Percentiles rank a stretch among this genome's conserved stretches.
Conservation (phyloP, 495 filamentous ascomycete species). For the Podospora sp. region DNA sequence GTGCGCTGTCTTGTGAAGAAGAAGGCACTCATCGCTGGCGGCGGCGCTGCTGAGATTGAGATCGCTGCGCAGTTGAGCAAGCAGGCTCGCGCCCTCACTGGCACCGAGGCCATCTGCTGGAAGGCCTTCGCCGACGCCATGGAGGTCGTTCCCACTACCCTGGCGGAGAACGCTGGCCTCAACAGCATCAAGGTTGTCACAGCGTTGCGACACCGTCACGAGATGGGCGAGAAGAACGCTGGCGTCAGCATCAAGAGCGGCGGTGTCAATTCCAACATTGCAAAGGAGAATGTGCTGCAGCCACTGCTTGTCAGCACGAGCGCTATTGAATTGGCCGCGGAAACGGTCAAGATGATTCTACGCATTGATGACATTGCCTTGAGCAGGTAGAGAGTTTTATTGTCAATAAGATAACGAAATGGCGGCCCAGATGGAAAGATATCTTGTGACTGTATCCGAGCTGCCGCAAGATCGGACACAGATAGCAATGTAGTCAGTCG, state of each 20-base stretch:
- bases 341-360: constrained; percentile 98
- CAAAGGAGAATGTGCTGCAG: constrained; percentile 96
- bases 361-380: constrained; percentile 92
- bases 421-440: constrained; percentile 3
- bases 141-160: constrained; percentile 94
- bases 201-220: constrained; percentile 89
- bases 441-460: not conserved
- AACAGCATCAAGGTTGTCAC: constrained; percentile 99
- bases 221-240: constrained; percentile 90
- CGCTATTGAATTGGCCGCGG: constrained; percentile 92
- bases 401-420: constrained; percentile 8
- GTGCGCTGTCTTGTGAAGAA: constrained; percentile 98
- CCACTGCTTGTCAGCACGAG: constrained; percentile 95
- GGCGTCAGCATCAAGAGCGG: constrained; percentile 97
- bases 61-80: constrained; percentile 80
- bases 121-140: constrained; percentile 97
- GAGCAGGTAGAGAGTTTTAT: constrained; percentile 35
- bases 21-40: constrained; percentile 94
- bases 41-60: constrained; percentile 94
- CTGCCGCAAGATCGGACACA: not conserved
- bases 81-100: constrained; percentile 77
- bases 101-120: constrained; percentile 97
- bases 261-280: constrained; percentile 91
- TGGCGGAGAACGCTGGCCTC: constrained; percentile 95
- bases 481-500: not conserved